Conservation (phyloP, 1,139 yeast species). For the Blastobotrys indianensis region DNA sequence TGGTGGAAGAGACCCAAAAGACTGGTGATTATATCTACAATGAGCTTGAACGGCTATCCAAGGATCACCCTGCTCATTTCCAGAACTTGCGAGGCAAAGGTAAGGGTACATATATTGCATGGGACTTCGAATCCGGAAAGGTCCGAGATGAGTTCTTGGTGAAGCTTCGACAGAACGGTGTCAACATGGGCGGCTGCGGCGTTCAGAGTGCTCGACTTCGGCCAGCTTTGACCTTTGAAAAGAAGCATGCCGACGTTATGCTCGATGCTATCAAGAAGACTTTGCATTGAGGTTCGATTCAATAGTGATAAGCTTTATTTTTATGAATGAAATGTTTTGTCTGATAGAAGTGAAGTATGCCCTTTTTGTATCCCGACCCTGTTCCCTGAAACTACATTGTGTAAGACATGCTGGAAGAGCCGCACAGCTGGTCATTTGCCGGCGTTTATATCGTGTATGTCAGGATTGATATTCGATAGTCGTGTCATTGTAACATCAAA, state of each 20-base stretch:
- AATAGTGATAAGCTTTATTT: too few species aligned
- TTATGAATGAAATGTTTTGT: too few species aligned
- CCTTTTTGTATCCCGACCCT: too few species aligned
- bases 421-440: too few species aligned
- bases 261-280: conserved; percentile 35
- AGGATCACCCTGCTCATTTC: conserved; percentile 47
- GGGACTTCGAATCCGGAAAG: conserved; percentile 53
- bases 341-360: too few species aligned
- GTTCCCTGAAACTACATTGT: too few species aligned
- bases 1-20: conserved; percentile 48
- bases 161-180: conserved; percentile 54
- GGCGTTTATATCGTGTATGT: too few species aligned
- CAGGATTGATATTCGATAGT: too few species aligned
- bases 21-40: conserved; percentile 60
- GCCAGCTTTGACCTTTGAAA: conserved; percentile 68
- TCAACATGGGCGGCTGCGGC: conserved; percentile 80
- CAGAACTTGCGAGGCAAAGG: conserved; percentile 72
- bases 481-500: too few species aligned
- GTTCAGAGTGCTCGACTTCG: conserved; percentile 67
- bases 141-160: conserved; percentile 54
- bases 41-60: conserved; percentile 46
- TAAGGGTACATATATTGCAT: conserved; percentile 75
- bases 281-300: conserved; percentile 7
- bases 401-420: too few species aligned
- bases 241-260: conserved; percentile 68